Percentiles rank a stretch among this genome's conserved stretches.
Conservation (phyloP, 1,139 yeast species). For the Candida sojae region DNA sequence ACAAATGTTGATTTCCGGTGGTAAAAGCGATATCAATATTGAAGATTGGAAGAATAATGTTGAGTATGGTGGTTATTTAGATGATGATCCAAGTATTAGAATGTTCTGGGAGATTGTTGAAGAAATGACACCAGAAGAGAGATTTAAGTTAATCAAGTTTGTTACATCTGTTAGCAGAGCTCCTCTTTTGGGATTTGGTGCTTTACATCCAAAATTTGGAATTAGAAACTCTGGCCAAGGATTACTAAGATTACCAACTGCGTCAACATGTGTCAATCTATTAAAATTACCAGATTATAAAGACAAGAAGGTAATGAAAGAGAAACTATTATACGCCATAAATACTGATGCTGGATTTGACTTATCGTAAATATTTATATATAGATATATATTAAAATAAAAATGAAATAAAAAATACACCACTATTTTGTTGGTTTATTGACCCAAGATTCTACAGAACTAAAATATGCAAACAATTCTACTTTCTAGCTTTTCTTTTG, state of each 20-base stretch:
- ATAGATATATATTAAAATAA: constrained; percentile 1
- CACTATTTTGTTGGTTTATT: constrained; percentile 1
- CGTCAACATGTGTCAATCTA: constrained; percentile 90
- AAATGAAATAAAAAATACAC: not conserved
- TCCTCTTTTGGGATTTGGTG: constrained; percentile 82
- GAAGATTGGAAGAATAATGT: constrained; percentile 66
- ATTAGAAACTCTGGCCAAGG: constrained; percentile 70
- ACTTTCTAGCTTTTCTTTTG: constrained; percentile 50
- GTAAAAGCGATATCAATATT: constrained; percentile 64
- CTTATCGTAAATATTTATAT: constrained; percentile 39
- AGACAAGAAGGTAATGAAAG: constrained; percentile 55
- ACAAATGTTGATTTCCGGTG: constrained; percentile 86
- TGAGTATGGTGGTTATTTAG: constrained; percentile 66
- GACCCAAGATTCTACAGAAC: not conserved
- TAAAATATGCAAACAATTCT: constrained; percentile 1
- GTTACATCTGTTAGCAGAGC: constrained; percentile 92
- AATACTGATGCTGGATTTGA: constrained; percentile 86
- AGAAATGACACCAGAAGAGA: constrained; percentile 65
- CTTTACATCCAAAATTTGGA: constrained; percentile 77
- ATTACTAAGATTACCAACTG: constrained; percentile 69
- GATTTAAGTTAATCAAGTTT: constrained; percentile 69
- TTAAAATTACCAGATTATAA: constrained; percentile 82
- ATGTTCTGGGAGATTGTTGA: constrained; percentile 76
- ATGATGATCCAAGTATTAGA: constrained; percentile 55
- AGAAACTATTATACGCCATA: constrained; percentile 75